Base-by-base conservation (phyloP, 345 rosid genomes). In the Murraya paniculata region DNA sequence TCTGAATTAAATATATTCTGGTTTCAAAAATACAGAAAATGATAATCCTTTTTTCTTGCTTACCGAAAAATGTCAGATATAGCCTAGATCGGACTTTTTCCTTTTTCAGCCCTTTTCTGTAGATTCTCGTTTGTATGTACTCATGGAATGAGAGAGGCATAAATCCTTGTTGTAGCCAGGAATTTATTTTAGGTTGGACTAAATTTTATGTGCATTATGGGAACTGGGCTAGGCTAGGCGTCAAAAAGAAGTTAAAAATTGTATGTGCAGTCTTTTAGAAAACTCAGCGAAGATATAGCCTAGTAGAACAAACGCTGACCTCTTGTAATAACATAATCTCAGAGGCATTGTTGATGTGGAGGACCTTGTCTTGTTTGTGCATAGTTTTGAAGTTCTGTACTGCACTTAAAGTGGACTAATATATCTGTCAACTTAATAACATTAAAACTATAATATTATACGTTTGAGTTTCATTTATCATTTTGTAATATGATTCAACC, bases 401-500 rank as follows among this genome's bases (percentile, higher is more conserved):
- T 50, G 55, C 65, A 72, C 57, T 71, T 68, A 67, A 3, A 5
- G 59, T 68, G 38, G 68, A 50, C 36, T 30, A 6, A 6, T 45
- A 1, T 33, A 50, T 71, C 55, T 50, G 48, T 69, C 9, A 74
- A 68, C 13, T 21, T 68, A 68, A 61, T 68, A 28, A 9, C 18
- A 22, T 36, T 30, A 58, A 33, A 1, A 9, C 39, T 31, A 41
- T 74, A 21, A 14, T 25, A 27, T 61, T 10, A 35, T 71, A 28
- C 11, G 24, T 56, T 36, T 45, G 48, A 31, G 59, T 33, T 19
- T 73, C 22, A 2, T 8, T 1, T 22, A 56, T 56, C 64, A 19
- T 72, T 74, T 73, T 45, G 35, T 33, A 41, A 24, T 68, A 31
- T 45, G 22, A 62, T 72, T 78, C 31, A 27, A n/a, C n/a, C 30